phyloP scores from a whole-genome alignment of 805 yeast species.

The Yarrowia divulgata region DNA sequence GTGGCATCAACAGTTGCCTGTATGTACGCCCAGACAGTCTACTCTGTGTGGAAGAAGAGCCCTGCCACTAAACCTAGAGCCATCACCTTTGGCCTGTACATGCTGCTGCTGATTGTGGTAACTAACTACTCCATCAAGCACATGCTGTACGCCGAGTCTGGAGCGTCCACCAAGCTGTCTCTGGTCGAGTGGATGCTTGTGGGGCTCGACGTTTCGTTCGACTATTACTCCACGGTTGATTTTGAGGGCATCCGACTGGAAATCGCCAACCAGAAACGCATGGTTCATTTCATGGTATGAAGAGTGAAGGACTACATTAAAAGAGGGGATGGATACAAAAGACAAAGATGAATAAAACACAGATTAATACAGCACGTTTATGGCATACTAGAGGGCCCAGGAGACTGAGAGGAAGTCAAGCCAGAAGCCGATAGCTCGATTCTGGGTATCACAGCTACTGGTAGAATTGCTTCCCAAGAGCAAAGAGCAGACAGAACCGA shows the following conservation, averaged over 20 bases:
- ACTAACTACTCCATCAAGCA: slow-evolving; percentile 74
- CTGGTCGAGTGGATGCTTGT: slow-evolving; percentile 84
- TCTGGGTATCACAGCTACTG: too few species aligned
- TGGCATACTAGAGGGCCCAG: too few species aligned
- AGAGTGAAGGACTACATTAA: too few species aligned
- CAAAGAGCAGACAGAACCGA: too few species aligned
- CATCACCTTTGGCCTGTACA: slow-evolving; percentile 29
- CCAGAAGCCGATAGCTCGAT: too few species aligned
- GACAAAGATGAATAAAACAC: neutral
- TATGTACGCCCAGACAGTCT: slow-evolving; percentile 35
- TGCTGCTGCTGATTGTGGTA: slow-evolving; percentile 4
- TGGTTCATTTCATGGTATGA: slow-evolving; percentile 33
- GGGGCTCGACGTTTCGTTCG: slow-evolving; percentile 74
- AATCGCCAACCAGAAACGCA: slow-evolving; percentile 24
- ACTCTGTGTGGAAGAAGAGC: slow-evolving; percentile 38
- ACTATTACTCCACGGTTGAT: slow-evolving; percentile 70
- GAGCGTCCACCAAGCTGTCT: slow-evolving; percentile 84
- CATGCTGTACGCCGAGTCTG: slow-evolving; percentile 72
- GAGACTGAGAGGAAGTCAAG: too few species aligned
- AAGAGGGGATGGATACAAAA: neutral
- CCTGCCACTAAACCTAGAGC: slow-evolving; percentile 17
- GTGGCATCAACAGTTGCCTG: slow-evolving; percentile 27
- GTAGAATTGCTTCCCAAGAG: too few species aligned
- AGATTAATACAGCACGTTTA: neutral
- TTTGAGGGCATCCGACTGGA: slow-evolving; percentile 60